Conservation (phyloP, 352 stramenopile species). For the Pythium periplocum region DNA sequence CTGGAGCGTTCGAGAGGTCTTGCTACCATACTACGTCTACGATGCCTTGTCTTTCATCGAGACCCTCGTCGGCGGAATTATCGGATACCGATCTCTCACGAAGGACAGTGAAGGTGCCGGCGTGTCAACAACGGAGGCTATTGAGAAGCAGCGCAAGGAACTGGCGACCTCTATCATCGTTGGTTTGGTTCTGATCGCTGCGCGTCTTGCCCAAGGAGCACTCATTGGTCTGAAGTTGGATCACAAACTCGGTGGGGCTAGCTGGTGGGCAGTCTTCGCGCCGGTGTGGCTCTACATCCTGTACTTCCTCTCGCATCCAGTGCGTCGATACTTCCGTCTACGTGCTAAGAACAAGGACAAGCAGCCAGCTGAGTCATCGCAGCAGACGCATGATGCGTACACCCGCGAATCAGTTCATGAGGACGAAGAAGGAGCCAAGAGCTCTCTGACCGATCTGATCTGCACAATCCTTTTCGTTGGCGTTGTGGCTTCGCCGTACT, state of each 20-base stretch:
- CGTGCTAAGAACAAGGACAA: slow-evolving; percentile 36
- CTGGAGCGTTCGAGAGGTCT: slow-evolving; percentile 55
- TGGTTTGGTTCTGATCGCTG: slow-evolving; percentile 38
- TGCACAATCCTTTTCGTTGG: slow-evolving; percentile 51
- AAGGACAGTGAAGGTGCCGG: slow-evolving; percentile 65
- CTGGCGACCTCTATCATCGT: slow-evolving; percentile 16
- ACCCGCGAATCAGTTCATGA: slow-evolving; percentile 65
- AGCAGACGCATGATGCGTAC: slow-evolving; percentile 62
- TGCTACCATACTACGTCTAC: slow-evolving; percentile 80
- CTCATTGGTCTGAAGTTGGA: slow-evolving; percentile 72
- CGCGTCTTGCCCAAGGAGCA: slow-evolving; percentile 54
- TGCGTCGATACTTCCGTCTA: slow-evolving; percentile 46
- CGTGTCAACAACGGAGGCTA: slow-evolving; percentile 50
- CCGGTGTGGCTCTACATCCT: slow-evolving; percentile 72
- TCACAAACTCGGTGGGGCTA: slow-evolving; percentile 33
- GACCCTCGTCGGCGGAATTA: background rate
- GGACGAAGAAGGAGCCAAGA: slow-evolving; percentile 62
- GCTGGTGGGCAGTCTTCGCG: slow-evolving; percentile 78
- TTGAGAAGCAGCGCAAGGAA: slow-evolving; percentile 38
- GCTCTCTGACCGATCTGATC: slow-evolving; percentile 43
- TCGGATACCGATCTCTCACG: slow-evolving; percentile 67
- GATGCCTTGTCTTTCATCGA: slow-evolving; percentile 70
- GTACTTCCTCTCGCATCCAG: slow-evolving; percentile 50
- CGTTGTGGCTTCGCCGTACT: slow-evolving; percentile 54
- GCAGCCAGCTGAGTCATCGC: slow-evolving; percentile 20